Conservation (phyloP, 2,329 filamentous ascomycete species). For the Fusarium sp. region DNA sequence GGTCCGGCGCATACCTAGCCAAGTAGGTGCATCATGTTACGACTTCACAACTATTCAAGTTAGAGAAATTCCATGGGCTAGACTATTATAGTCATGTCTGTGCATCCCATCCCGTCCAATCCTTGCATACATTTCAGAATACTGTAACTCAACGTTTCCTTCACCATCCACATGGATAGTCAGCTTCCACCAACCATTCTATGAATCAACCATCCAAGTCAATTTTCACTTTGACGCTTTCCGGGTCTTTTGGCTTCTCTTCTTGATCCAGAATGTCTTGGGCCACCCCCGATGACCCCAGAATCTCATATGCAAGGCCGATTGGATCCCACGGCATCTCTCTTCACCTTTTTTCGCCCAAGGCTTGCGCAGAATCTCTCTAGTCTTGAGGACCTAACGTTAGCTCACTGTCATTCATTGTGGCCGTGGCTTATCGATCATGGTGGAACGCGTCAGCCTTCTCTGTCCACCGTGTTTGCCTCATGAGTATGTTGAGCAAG, state of each 20-base stretch:
- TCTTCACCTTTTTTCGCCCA: constrained; percentile 17
- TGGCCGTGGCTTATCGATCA: constrained; percentile 30
- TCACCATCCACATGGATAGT: constrained; percentile 19
- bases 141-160: constrained; percentile 18
- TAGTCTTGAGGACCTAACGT: neutral
- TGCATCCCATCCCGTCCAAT: constrained; percentile 10
- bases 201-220: constrained; percentile 28
- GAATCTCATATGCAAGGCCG: constrained; percentile 43
- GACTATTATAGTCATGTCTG: neutral
- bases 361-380: constrained; percentile 21
- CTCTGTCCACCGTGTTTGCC: constrained; percentile 25
- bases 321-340: constrained; percentile 43
- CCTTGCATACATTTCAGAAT: constrained; percentile 11
- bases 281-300: constrained; percentile 35
- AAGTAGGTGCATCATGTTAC: neutral
- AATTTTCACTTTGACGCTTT: constrained; percentile 10
- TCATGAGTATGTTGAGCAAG: constrained; percentile 15
- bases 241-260: constrained; percentile 21
- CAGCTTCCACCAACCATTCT: constrained; percentile 38
- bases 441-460: constrained; percentile 39
- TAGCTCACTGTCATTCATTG: neutral
- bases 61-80: neutral
- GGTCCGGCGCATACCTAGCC: neutral
- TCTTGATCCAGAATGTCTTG: constrained; percentile 34
- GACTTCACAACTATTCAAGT: neutral